Evolutionary conservation across 805 yeast species (phyloP), one percentile per base, ranked within the genome.

Genomic region (Cyberlindnera sargentensis): DNA sequence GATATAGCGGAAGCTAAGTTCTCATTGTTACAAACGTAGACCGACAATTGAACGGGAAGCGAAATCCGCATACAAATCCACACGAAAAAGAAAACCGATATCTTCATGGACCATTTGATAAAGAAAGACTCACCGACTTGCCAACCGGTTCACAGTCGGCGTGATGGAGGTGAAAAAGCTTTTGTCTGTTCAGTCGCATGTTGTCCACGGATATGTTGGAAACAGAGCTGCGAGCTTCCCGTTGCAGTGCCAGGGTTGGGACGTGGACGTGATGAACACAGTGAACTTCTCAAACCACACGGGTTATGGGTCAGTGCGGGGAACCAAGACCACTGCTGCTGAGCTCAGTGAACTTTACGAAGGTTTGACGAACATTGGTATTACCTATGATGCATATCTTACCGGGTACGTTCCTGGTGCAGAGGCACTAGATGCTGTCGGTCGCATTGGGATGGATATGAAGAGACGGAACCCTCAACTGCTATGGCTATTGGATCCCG

Each of bases 151-250:
- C 6, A 6, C 30, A 9, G 30, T 28, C 7, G 28, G n/a, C 15
- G 20, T 20, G 30, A 23, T 36, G 31, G 35, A 41, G 23, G 29
- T 41, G 3, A 42, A 47, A 25, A 39, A 33, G 8, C 31, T 77
- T 0, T 64, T 80, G 5, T 73, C 82, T 0, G 68, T 80, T 4
- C 85, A 79, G 61, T 80, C 86, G 5, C 87, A 82, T 57, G 87
- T 81, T 10, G 81, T 73, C 6, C 87, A 81, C 57, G 88, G 88
- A 2, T 81, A 80, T 50, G 88, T 82, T 31, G 88, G 88, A 0
- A 80, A 80, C 50, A 74, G 78, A 50, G 83, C 84, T 0, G 73
- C 80, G 2, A 72, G 81, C 0, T 81, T 81, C 54, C 85, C 86
- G 0, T 58, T 82, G 6, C 86, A 81, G 52, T 70, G 68, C 42